These are phyloP conservation scores for Leccinum idahoense DNA, from an alignment of 1,284 basidiomycete species.

Conservation along the genomic window DNA sequence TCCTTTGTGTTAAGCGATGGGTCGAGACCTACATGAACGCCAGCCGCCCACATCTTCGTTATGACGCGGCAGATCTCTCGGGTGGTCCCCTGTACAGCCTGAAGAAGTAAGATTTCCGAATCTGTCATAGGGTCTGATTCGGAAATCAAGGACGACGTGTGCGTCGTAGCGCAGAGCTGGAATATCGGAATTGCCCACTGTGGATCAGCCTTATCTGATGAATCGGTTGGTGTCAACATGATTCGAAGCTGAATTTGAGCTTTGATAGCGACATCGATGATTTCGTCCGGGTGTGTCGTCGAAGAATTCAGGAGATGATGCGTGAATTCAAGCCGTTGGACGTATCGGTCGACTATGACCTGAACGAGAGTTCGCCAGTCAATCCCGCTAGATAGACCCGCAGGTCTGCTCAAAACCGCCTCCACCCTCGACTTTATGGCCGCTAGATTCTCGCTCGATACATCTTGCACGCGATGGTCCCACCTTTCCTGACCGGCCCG, in stretches of 20 bases:
- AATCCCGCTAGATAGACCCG: constrained; percentile 29
- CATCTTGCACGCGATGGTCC: constrained; percentile 29
- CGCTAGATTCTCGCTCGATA: constrained; percentile 21
- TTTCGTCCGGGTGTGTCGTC: background rate
- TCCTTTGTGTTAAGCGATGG: constrained; percentile 1
- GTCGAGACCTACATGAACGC: constrained; percentile 33
- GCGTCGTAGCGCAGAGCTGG: constrained; percentile 31
- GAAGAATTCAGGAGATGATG: constrained; percentile 32
- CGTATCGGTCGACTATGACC: constrained; percentile 40
- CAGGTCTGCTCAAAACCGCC: constrained; percentile 14
- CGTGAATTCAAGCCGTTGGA: constrained; percentile 37
- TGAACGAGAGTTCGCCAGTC: constrained; percentile 41
- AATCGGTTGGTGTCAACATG: constrained; percentile 13
- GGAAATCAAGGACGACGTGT: constrained; percentile 28
- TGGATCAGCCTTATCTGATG: background rate
- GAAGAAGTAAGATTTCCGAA: constrained; percentile 34
- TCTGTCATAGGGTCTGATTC: constrained; percentile 24
- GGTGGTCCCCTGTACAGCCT: constrained; percentile 31
- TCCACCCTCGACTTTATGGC: constrained; percentile 19
- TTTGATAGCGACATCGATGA: constrained; percentile 14
- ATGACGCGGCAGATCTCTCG: constrained; percentile 45
- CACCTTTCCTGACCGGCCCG: constrained; percentile 24
- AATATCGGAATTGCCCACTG: constrained; percentile 28
- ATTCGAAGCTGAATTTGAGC: constrained; percentile 21
- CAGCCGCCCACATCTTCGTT: constrained; percentile 40